Evolutionary conservation across 2,329 filamentous ascomycete species (phyloP).

Genomic region (Metarhizium sp.): DNA sequence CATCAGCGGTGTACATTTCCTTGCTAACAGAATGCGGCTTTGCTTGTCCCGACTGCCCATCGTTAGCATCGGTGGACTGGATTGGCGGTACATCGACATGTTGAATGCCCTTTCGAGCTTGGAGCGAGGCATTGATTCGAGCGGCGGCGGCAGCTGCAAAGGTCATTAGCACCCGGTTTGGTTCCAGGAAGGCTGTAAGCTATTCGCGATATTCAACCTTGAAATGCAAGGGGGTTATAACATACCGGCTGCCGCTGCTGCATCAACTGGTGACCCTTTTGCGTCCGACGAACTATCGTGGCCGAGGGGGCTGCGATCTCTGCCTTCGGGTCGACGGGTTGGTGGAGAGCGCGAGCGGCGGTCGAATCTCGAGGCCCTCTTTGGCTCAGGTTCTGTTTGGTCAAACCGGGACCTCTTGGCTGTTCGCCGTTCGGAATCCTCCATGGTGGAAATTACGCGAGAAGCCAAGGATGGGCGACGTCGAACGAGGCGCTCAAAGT

Average conservation of each 20-base stretch:
- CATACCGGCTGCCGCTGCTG: conserved; percentile 70
- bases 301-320: conserved; percentile 71
- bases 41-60: conserved; percentile 4
- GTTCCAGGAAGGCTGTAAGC: background rate
- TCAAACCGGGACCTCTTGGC: conserved; percentile 90
- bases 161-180: conserved; percentile 9
- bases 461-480: too few relatives aligned
- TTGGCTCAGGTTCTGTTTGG: conserved; percentile 75
- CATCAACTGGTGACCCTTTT: conserved; percentile 49
- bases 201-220: too few relatives aligned
- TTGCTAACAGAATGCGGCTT: conserved; percentile 8
- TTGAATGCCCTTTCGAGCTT: conserved; percentile 81
- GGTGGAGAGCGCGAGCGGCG: conserved; percentile 81
- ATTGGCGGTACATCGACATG: conserved; percentile 85
- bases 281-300: conserved; percentile 33
- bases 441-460: conserved; percentile 35
- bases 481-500: background rate
- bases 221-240: conserved; percentile 6
- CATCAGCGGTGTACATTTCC: conserved; percentile 89
- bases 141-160: conserved; percentile 73
- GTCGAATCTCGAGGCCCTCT: conserved; percentile 74
- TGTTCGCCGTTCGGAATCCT: conserved; percentile 63
- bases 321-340: conserved; percentile 55
- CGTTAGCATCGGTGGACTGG: conserved; percentile 21
- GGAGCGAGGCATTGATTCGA: conserved; percentile 72